phyloP scores from a whole-genome alignment of 352 stramenopile species.

The Pythium plurisporium region DNA sequence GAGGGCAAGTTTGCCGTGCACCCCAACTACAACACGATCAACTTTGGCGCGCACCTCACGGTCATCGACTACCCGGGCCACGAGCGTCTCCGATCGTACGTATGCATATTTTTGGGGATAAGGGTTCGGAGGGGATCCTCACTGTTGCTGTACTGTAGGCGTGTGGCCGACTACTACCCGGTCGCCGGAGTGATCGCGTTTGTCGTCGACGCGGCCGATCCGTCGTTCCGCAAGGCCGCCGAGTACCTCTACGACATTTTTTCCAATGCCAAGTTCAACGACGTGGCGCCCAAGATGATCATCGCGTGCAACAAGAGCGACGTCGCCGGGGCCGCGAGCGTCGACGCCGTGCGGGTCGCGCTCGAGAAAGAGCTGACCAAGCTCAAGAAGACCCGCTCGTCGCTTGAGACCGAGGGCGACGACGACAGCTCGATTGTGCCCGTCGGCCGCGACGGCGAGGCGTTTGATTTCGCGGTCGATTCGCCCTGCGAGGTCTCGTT shows the following conservation, averaged over 20 bases:
- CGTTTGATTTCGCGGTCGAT: slow-evolving; percentile 81
- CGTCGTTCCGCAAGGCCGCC: slow-evolving; percentile 70
- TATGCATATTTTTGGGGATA: no score
- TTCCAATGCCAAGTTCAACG: slow-evolving; percentile 78
- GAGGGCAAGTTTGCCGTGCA: slow-evolving; percentile 68
- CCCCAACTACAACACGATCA: slow-evolving; percentile 55
- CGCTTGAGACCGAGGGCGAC: slow-evolving; percentile 77
- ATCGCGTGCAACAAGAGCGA: slow-evolving; percentile 87
- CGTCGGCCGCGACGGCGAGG: slow-evolving; percentile 63
- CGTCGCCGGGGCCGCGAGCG: slow-evolving; percentile 31
- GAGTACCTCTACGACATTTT: slow-evolving; percentile 89
- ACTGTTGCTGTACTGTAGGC: slow-evolving; percentile 28
- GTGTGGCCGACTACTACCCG: slow-evolving; percentile 71
- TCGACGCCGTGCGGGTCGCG: slow-evolving; percentile 46
- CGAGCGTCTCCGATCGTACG: slow-evolving; percentile 70
- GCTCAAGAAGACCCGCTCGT: slow-evolving; percentile 84
- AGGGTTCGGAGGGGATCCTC: no score
- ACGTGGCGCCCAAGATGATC: slow-evolving; percentile 60
- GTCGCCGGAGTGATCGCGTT: slow-evolving; percentile 68
- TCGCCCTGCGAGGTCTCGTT: slow-evolving; percentile 77
- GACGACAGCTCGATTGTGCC: slow-evolving; percentile 60
- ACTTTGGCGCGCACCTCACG: slow-evolving; percentile 65
- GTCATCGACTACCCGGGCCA: slow-evolving; percentile 82
- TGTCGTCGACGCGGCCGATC: slow-evolving; percentile 65
- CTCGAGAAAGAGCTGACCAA: slow-evolving; percentile 83